Evolutionary conservation across 768 basidiomycete genomes (phyloP).

Genomic region (Sistotremastrum suecicum): DNA sequence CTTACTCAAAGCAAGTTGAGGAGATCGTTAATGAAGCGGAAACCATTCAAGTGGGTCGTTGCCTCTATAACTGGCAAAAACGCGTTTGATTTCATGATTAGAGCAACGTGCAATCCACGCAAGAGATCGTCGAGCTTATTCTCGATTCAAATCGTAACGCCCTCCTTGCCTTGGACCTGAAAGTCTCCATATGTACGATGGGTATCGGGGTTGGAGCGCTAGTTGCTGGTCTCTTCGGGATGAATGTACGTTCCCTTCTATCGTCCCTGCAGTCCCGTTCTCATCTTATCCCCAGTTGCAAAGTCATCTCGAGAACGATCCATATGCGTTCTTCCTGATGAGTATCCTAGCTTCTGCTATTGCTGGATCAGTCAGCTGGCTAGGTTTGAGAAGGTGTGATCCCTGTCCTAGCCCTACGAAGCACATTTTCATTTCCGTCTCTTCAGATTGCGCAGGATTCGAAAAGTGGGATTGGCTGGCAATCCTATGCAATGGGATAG

Average conservation of each 20-base stretch:
- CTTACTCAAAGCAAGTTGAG: slow-evolving; percentile 91
- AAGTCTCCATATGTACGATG: slow-evolving; percentile 90
- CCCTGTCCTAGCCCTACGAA: slow-evolving; percentile 4
- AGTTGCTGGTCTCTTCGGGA: slow-evolving; percentile 84
- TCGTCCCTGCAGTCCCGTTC: slow-evolving; percentile 2
- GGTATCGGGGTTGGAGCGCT: slow-evolving; percentile 86
- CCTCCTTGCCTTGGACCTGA: slow-evolving; percentile 79
- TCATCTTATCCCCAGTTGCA: slow-evolving; percentile 35
- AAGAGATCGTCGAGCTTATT: slow-evolving; percentile 95
- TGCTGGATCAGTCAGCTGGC: slow-evolving; percentile 46
- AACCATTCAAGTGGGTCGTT: slow-evolving; percentile 51
- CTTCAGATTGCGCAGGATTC: slow-evolving; percentile 28
- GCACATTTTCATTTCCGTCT: slow-evolving; percentile 6
- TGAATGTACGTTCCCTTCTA: slow-evolving; percentile 60
- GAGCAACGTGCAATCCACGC: slow-evolving; percentile 92
- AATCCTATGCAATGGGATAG: slow-evolving; percentile 11
- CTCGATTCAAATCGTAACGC: slow-evolving; percentile 93
- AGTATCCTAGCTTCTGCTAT: slow-evolving; percentile 43
- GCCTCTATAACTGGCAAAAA: background rate
- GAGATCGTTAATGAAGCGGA: slow-evolving; percentile 92
- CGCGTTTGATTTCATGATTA: slow-evolving; percentile 15
- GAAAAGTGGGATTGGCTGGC: slow-evolving; percentile 24
- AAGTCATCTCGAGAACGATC: slow-evolving; percentile 57
- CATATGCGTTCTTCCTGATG: slow-evolving; percentile 62
- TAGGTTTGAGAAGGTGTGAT: slow-evolving; percentile 48